Evolutionary conservation across 129 eudicot genomes (phyloP).

Genomic region (Chrysanthemum lavandulifolium): DNA sequence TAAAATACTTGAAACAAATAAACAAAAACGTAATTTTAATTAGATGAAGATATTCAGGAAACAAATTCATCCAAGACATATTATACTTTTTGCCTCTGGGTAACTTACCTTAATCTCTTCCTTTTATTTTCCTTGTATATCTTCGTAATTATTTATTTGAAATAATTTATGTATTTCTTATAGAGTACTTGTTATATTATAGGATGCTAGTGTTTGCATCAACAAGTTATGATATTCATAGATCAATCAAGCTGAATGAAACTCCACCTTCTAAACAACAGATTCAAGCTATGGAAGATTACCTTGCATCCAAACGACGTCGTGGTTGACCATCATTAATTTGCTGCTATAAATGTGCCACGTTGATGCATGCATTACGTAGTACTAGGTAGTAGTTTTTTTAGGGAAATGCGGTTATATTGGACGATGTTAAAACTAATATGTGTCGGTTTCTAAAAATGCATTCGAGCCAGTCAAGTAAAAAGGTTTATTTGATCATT

Average conservation of each 20-base stretch:
- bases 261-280: constrained; percentile 55
- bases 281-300: constrained; percentile 63
- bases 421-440: too few species aligned
- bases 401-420: too few species aligned
- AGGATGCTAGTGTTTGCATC: constrained; percentile 55
- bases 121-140: not conserved
- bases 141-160: not conserved
- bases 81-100: constrained; percentile 56
- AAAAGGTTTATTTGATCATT: too few species aligned
- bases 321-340: constrained; percentile 15
- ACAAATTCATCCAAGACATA: constrained; percentile 51
- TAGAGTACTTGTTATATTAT: not conserved
- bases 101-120: constrained; percentile 9
- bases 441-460: too few species aligned
- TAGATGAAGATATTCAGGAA: constrained; percentile 63
- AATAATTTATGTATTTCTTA: not conserved
- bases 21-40: not conserved
- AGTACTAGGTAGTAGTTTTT: too few species aligned
- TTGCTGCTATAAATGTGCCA: constrained; percentile 19
- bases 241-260: constrained; percentile 71
- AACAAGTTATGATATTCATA: constrained; percentile 70
- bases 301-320: constrained; percentile 52
- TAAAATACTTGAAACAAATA: not conserved
- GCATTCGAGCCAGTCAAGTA: too few species aligned
- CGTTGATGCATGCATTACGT: not conserved